Conservation (phyloP, 768 basidiomycete genomes). For the Pisolithus tinctorius region DNA sequence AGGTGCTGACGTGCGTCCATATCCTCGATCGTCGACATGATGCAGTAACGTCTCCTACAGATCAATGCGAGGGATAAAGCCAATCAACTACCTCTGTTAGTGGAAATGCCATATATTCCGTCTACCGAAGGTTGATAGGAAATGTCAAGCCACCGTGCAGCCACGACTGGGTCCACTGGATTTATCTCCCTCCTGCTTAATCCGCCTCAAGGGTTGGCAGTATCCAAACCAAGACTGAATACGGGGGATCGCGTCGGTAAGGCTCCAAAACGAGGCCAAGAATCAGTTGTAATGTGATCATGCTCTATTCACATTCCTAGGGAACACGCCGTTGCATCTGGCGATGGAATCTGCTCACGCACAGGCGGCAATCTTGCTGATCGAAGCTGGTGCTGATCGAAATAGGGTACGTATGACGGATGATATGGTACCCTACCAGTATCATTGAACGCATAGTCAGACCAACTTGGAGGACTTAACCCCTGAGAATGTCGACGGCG, state of each 20-base stretch:
- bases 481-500: constrained; percentile 87
- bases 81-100: constrained; percentile 82
- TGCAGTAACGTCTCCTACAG: constrained; percentile 39
- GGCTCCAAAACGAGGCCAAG: not conserved
- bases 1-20: constrained; percentile 80
- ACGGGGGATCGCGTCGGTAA: constrained; percentile 74
- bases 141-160: constrained; percentile 77
- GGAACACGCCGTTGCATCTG: constrained; percentile 94
- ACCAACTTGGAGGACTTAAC: constrained; percentile 76
- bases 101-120: not conserved
- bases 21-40: constrained; percentile 22
- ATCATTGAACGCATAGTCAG: constrained; percentile 31
- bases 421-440: constrained; percentile 1
- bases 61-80: constrained; percentile 93
- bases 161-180: constrained; percentile 88
- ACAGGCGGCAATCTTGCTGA: constrained; percentile 81
- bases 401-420: constrained; percentile 53
- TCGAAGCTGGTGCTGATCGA: constrained; percentile 94
- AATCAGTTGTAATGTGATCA: not conserved
- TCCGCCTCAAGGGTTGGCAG: constrained; percentile 58
- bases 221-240: constrained; percentile 75
- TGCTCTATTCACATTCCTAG: constrained; percentile 32
- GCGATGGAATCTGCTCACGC: constrained; percentile 97
- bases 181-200: constrained; percentile 84
- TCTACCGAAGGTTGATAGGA: constrained; percentile 1